Evolutionary conservation across 495 filamentous ascomycete genomes (phyloP), one percentile per base, ranked within the genome.

Genomic region (Penicillium longicatenatum): DNA sequence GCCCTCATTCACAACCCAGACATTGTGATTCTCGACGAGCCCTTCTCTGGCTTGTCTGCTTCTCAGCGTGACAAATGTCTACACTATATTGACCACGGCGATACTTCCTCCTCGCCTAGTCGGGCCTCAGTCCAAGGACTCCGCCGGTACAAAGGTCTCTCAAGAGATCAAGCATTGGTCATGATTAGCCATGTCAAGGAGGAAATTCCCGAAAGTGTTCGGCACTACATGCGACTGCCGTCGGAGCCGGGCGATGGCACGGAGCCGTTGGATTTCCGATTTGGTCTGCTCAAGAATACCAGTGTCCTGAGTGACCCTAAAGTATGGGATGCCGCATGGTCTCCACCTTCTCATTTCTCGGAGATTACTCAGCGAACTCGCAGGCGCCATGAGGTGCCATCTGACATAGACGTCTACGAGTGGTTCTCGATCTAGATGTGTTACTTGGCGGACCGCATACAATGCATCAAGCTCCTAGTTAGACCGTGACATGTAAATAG

Each of bases 21-120:
- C 57, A 82, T 98, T 43, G 80, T 98, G 30, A 89, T 98, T 37
- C 82, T 98, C 2, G 94, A 98, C 64, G 94, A 98, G 71, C 86
- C 94, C 0, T 95, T 96, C 64, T 91, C 89, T 44, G 92, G 93
- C 26, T 91, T 98, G 85, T 86, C 93, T 57, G 85, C 88, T 39
- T 79, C 77, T 0, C 83, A 94, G n/a, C 81, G 92, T 14, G 87
- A 96, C 63, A 92, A 90, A 62, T 97, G 93, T 61, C 76, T 93
- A 52, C 69, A 83, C 0, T 94, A 96, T 65, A 81, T 98, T 10
- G 82, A 84, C 17, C 64, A 77, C 17, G 88, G 88, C 4, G 82
- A 88, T 60, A 39, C 30, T 16, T 21, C 55, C 4, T 41, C 17
- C 29, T 11, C 24, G 6, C 10, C 12, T 21, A 26, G 11, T 26